Evolutionary conservation across 1,284 basidiomycete genomes (phyloP).

Genomic region (Pseudozyma sp.): DNA sequence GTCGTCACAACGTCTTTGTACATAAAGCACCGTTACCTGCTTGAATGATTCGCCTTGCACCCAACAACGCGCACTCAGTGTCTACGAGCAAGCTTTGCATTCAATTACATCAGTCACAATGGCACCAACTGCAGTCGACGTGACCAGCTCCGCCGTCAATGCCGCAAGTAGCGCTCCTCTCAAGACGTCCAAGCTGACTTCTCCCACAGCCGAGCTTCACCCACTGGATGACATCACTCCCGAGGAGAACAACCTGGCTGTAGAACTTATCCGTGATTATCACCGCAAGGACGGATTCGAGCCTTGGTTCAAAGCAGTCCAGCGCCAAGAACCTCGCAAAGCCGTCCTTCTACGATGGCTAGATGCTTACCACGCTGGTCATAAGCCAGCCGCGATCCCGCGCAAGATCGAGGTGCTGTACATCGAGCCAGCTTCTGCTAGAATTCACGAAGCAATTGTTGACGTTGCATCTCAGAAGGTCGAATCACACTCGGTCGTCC

Average conservation of each 20-base stretch:
- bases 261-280: slow-evolving; percentile 20
- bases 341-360: slow-evolving; percentile 33
- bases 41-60: too few species aligned
- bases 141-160: not conserved
- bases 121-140: slow-evolving; percentile 26
- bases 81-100: not conserved
- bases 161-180: not conserved
- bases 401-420: slow-evolving; percentile 34
- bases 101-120: not conserved
- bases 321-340: slow-evolving; percentile 43
- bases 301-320: slow-evolving; percentile 45
- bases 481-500: slow-evolving; percentile 25
- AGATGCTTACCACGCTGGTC: slow-evolving; percentile 33
- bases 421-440: slow-evolving; percentile 28
- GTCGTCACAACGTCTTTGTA: too few species aligned
- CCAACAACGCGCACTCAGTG: too few species aligned
- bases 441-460: slow-evolving; percentile 26
- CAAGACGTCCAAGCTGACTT: slow-evolving; percentile 8
- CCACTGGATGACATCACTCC: slow-evolving; percentile 39
- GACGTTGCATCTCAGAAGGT: slow-evolving; percentile 22
- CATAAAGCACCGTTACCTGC: too few species aligned
- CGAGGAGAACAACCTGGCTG: slow-evolving; percentile 26
- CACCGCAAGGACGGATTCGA: slow-evolving; percentile 22
- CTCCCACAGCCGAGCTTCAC: slow-evolving; percentile 12
- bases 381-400: slow-evolving; percentile 14